Evolutionary conservation across 1,284 basidiomycete genomes (phyloP), one percentile per base, ranked within the genome.

Genomic region (Tremellales sp.): DNA sequence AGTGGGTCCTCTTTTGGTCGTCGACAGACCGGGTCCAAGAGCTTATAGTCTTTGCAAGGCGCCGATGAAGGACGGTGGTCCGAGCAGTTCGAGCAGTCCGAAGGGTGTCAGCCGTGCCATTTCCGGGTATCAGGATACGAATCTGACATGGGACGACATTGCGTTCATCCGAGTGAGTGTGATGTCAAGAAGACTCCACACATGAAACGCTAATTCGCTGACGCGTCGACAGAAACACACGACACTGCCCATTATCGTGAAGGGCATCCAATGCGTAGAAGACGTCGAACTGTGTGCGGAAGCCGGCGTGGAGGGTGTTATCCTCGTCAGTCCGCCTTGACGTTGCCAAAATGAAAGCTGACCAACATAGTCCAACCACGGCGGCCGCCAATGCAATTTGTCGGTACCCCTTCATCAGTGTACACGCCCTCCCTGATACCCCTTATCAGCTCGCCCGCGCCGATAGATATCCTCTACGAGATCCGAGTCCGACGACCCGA

Each of bases 31-130:
- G 87, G 33, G 6, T 12, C 29, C 61, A 75, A 78, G 0, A 73
- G 89, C 25, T 86, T 87, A 71, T 89, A 36, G n/a, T 36, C 9
- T 86, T 71, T 85, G 85, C 65, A n/a, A 60, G 60, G 21, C 45
- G 0, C 32, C 48, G 3, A 51, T 44, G 57, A 44, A 55, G n/a
- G 61, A 50, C n/a, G n/a, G n/a, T n/a, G n/a, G n/a, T n/a, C n/a
- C n/a, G n/a, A n/a, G n/a, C n/a, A n/a, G n/a, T n/a, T n/a, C n/a
- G n/a, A n/a, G n/a, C n/a, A n/a, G n/a, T 48, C 70, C 62, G 43
- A 63, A 72, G 31, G 67, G 67, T 29, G 75, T 77, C 1, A 68
- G 70, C 8, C 65, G 71, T 35, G 76, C 76, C 0, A 78, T 77
- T 40, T 71, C 67, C 9, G 74, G 74, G 3, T 77, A 75, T 56